Evolutionary conservation across 2,329 filamentous ascomycete genomes (phyloP).

Genomic region (Talaromyces amestolkiae): DNA sequence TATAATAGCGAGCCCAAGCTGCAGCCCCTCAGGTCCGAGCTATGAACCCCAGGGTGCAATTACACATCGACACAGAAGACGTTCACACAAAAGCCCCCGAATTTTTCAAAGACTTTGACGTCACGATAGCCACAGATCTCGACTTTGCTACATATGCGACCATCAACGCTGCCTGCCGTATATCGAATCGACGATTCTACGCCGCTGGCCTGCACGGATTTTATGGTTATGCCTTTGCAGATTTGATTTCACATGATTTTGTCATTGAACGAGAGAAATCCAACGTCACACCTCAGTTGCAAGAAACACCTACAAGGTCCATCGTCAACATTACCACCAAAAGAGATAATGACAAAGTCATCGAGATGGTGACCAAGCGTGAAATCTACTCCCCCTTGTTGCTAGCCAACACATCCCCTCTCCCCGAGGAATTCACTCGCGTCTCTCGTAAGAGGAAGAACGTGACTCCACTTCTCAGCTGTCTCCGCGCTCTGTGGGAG

Average conservation of each 20-base stretch:
- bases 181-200: conserved; percentile 80
- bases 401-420: conserved; percentile 74
- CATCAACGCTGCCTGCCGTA: conserved; percentile 82
- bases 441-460: conserved; percentile 66
- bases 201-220: conserved; percentile 82
- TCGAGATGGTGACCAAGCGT: conserved; percentile 86
- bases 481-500: conserved; percentile 85
- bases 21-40: conserved; percentile 74
- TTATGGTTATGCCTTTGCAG: conserved; percentile 93
- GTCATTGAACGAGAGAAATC: conserved; percentile 80
- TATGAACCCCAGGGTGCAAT: conserved; percentile 82
- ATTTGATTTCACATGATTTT: conserved; percentile 86
- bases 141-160: conserved; percentile 69
- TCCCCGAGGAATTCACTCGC: conserved; percentile 69
- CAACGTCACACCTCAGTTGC: conserved; percentile 63
- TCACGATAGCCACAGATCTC: conserved; percentile 87
- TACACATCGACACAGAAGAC: conserved; percentile 67
- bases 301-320: conserved; percentile 75
- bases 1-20: conserved; percentile 67
- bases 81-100: conserved; percentile 66
- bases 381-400: conserved; percentile 87
- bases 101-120: conserved; percentile 76
- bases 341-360: conserved; percentile 66
- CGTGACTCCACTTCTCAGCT: conserved; percentile 81
- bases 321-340: conserved; percentile 70